Evolutionary conservation across 345 rosid genomes (phyloP), one percentile per base, ranked within the genome.

Genomic region (Pugionium dolabratum): DNA sequence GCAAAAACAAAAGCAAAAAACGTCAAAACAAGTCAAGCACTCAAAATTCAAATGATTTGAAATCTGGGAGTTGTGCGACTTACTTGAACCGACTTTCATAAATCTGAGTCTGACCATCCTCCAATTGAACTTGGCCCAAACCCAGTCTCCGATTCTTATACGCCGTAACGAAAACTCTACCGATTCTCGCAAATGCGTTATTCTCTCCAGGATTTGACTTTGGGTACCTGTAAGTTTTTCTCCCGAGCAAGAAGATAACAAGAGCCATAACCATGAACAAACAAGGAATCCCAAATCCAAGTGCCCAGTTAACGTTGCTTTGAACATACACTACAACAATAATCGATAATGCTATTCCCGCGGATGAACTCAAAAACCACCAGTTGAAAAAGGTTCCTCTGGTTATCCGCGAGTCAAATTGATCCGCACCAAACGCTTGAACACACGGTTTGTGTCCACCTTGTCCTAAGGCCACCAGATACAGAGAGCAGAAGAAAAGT

Each of bases 251-350:
- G 8, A 55, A 55, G 33, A 55, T 55, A 37, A 45, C 61, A 55
- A 55, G 61, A 55, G 61, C 61, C 61, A 55, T 55, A 27, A 55
- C 45, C 61, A 55, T 55, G 45, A 55, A 37, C 61, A 55, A 39
- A 55, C 61, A 55, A 25, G 45, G 61, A 9, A 55, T 27, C 61
- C 45, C 61, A 37, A 55, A 55, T 25, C 61, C 61, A 55, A 55
- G 2, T 2, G 32, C 61, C 61, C 61, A 55, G 6, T 33, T 55
- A 9, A 55, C 18, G 45, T 37, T 36, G 61, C 45, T 55, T 37
- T 55, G 61, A 25, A 37, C 18, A 56, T 56, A 56, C 18, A 56
- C 61, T 33, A 56, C 3, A 4, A 56, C 33, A 2, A 39, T 6
- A 37, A 56, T 56, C 46, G 61, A 37, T 27, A 56, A 5, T 8